phyloP scores from a whole-genome alignment of 148 eudicot species.

The Chenopodium berlandieri region DNA sequence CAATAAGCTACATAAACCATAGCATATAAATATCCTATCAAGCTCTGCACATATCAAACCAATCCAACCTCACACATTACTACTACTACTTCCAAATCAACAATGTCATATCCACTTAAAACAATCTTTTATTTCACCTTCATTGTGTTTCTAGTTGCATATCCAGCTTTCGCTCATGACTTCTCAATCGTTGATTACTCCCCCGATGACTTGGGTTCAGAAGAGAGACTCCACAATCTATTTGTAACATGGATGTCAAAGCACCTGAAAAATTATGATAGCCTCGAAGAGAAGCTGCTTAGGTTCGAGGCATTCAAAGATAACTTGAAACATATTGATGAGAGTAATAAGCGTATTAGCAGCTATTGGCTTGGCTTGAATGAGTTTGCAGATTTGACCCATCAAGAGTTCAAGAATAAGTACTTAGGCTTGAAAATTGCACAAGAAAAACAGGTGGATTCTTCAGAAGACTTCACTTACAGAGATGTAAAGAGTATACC shows the following conservation, averaged over 20 bases:
- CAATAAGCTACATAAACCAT: slow-evolving; percentile 22
- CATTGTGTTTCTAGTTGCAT: slow-evolving; percentile 3
- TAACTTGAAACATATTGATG: slow-evolving; percentile 52
- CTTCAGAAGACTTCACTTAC: slow-evolving; percentile 31
- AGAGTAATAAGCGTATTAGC: slow-evolving; percentile 34
- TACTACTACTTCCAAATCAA: not conserved
- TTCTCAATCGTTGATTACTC: slow-evolving; percentile 38
- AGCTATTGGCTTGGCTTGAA: slow-evolving; percentile 55
- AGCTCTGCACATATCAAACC: slow-evolving; percentile 5
- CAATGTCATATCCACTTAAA: slow-evolving; percentile 13
- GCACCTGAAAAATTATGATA: slow-evolving; percentile 35
- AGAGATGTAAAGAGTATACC: slow-evolving; percentile 36
- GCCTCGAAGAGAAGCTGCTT: slow-evolving; percentile 34
- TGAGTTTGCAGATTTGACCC: slow-evolving; percentile 53
- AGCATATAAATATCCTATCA: slow-evolving; percentile 31
- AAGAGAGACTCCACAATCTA: slow-evolving; percentile 24
- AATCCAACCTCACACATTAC: slow-evolving; percentile 13
- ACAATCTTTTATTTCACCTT: slow-evolving; percentile 17
- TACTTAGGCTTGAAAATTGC: slow-evolving; percentile 39
- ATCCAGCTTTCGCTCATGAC: slow-evolving; percentile 29
- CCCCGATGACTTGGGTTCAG: slow-evolving; percentile 29
- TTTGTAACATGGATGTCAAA: slow-evolving; percentile 41
- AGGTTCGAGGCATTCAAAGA: slow-evolving; percentile 49
- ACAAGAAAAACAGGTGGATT: not conserved
- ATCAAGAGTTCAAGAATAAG: slow-evolving; percentile 50